Percentiles rank a stretch among this genome's conserved stretches.
phyloP scores from a whole-genome alignment of 257 asterid species.

The Cinchona pubescens region DNA sequence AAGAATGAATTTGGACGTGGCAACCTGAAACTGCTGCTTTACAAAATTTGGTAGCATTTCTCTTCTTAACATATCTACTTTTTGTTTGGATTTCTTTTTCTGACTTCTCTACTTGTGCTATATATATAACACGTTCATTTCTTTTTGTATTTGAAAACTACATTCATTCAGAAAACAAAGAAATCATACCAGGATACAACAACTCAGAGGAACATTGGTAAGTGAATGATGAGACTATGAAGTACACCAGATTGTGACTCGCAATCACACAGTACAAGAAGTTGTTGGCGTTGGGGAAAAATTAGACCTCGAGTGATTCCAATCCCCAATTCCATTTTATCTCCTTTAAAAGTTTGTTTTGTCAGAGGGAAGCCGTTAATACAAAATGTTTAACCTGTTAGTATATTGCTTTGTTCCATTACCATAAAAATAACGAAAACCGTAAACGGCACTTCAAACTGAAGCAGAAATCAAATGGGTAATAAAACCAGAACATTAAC shows the following conservation, averaged over 20 bases:
- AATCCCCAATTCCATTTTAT: constrained; percentile 5
- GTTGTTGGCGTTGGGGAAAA: constrained; percentile 99
- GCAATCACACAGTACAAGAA: constrained; percentile 97
- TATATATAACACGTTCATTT: constrained; percentile 6
- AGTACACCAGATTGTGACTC: constrained; percentile 99
- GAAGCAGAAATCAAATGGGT: too few relatives aligned
- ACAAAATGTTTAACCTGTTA: background rate
- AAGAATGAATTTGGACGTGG: constrained; percentile 86
- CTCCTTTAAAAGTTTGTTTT: constrained; percentile 7
- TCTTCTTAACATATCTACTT: constrained; percentile 16
- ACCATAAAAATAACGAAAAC: too few relatives aligned
- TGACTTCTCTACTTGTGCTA: constrained; percentile 11
- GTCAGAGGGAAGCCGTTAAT: background rate
- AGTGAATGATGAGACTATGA: constrained; percentile 98
- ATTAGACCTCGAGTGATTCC: constrained; percentile 76
- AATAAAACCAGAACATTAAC: too few relatives aligned
- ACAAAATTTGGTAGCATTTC: constrained; percentile 73
- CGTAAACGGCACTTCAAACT: too few relatives aligned
- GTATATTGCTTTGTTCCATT: too few relatives aligned
- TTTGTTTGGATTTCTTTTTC: background rate
- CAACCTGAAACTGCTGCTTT: constrained; percentile 96
- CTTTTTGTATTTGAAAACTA: constrained; percentile 41
- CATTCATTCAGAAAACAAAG: constrained; percentile 89
- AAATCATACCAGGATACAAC: constrained; percentile 92
- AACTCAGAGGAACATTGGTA: constrained; percentile 80